Evolutionary conservation across 495 filamentous ascomycete genomes (phyloP), one percentile per base, ranked within the genome.

Genomic region (Neurospora tetrasperma): DNA sequence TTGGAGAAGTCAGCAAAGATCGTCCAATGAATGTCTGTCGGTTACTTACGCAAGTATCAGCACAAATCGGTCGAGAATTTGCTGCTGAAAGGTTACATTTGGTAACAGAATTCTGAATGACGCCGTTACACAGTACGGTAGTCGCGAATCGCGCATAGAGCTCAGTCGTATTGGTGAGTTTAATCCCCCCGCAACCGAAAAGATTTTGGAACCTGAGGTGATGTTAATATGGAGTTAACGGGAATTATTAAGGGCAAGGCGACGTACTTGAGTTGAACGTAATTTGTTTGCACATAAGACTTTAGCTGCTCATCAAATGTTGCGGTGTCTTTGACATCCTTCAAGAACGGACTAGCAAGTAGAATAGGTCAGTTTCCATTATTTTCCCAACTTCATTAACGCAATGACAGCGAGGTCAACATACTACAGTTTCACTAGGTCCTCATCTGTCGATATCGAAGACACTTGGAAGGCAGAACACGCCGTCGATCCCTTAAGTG

Each of bases 61-160:
- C 95, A 83, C 96, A 99, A 41, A 98, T 85, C 5, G 96, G 96
- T 62, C 85, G 83, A 6, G 92, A 89, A 41, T 91, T 81, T 68
- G 85, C 80, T 7, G 83, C 78, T 2, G 90, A 88, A 42, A 97
- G 83, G 18, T 83, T 79, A 82, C 96, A 98, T 43, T 85, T 80
- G n/a, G 78, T 73, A 75, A 90, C 90, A 35, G 96, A 99, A 78
- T 93, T 94, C 82, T 98, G 96, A 71, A 99, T 88, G 80, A 99
- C 92, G 73, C 92, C 89, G 86, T 94, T 98, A 88, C 96, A 99
- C 75, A 99, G 87, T 79, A 94, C 89, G 76, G 92, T 95, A 69
- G 89, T 95, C 14, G 94, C 97, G 82, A 94, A 99, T 77, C 94
- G 91, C 31, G 96, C 96, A 83, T 99, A 99, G 77, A 93, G 88